phyloP scores from a whole-genome alignment of 2,329 filamentous ascomycete species.

The Aspergillus ochraceus region DNA sequence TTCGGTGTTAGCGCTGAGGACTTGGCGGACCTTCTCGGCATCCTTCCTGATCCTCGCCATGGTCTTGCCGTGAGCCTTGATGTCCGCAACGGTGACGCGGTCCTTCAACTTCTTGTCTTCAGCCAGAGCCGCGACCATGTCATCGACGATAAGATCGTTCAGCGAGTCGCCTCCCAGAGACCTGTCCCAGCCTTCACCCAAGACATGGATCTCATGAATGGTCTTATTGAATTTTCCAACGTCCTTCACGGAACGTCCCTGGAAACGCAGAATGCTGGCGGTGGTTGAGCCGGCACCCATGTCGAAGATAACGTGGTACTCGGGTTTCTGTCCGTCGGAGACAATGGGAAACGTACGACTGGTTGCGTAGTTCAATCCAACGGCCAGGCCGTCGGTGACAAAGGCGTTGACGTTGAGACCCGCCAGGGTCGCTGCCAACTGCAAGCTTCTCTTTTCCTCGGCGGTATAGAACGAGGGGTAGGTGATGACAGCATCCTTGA shows the following conservation, averaged over 20 bases:
- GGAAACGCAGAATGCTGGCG: conserved; percentile 85
- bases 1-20: conserved; percentile 89
- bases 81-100: conserved; percentile 40
- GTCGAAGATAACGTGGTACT: conserved; percentile 91
- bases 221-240: conserved; percentile 94
- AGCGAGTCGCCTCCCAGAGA: conserved; percentile 86
- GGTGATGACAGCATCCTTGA: conserved; percentile 84
- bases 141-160: conserved; percentile 82
- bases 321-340: conserved; percentile 78
- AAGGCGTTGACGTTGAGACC: conserved; percentile 82
- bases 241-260: conserved; percentile 86
- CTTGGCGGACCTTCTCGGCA: conserved; percentile 79
- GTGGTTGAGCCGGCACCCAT: conserved; percentile 97
- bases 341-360: conserved; percentile 84
- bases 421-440: conserved; percentile 81
- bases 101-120: conserved; percentile 59
- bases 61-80: conserved; percentile 74
- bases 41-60: conserved; percentile 92
- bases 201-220: conserved; percentile 86
- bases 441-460: conserved; percentile 84
- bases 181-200: conserved; percentile 85
- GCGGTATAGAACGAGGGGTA: conserved; percentile 86
- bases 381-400: conserved; percentile 85
- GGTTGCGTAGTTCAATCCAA: conserved; percentile 94
- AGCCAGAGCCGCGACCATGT: conserved; percentile 81